A percentile compares a stretch with the other conserved stretches of the same genome.
Conservation (phyloP, 2,329 filamentous ascomycete species). For the Lachnellula willkommii region DNA sequence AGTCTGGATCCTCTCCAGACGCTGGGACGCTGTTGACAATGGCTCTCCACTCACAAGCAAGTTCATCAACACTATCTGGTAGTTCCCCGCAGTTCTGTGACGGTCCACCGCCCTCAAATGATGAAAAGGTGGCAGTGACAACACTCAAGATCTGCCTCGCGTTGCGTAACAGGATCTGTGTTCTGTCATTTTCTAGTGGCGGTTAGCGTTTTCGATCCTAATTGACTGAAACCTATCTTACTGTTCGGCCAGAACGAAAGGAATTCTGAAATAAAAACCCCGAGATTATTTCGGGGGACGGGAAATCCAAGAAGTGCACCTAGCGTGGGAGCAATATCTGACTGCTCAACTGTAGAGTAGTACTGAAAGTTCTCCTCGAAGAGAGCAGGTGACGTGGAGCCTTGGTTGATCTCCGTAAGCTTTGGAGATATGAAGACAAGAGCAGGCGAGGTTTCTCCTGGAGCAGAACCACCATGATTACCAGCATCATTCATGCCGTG, state of each 20-base stretch:
- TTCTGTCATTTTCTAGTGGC: conserved; percentile 44
- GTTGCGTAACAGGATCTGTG: conserved; percentile 70
- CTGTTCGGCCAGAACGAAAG: conserved; percentile 68
- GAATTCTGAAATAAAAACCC: conserved; percentile 76
- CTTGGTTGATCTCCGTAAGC: conserved; percentile 51
- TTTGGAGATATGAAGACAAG: conserved; percentile 88
- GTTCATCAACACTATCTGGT: conserved; percentile 40
- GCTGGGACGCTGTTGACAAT: conserved; percentile 27
- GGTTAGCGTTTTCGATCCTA: conserved; percentile 7
- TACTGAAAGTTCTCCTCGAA: conserved; percentile 71
- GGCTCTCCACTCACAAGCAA: conserved; percentile 65
- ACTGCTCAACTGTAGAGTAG: conserved; percentile 84
- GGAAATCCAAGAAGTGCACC: conserved; percentile 84
- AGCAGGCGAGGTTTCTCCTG: conserved; percentile 90
- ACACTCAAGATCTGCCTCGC: conserved; percentile 74
- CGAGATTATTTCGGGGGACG: conserved; percentile 82
- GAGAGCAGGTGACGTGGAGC: conserved; percentile 47
- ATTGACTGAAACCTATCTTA: conserved; percentile 33
- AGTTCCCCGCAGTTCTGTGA: conserved; percentile 18
- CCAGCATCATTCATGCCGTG: conserved; percentile 99
- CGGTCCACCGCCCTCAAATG: conserved; percentile 37
- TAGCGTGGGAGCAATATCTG: conserved; percentile 85
- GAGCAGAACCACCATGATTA: conserved; percentile 90
- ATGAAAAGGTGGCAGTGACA: conserved; percentile 65
- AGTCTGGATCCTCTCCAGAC: conserved; percentile 24